phyloP scores from a whole-genome alignment of 78 protist genomes.

The slime mould (Dictyostelium discoideum) region DNA sequence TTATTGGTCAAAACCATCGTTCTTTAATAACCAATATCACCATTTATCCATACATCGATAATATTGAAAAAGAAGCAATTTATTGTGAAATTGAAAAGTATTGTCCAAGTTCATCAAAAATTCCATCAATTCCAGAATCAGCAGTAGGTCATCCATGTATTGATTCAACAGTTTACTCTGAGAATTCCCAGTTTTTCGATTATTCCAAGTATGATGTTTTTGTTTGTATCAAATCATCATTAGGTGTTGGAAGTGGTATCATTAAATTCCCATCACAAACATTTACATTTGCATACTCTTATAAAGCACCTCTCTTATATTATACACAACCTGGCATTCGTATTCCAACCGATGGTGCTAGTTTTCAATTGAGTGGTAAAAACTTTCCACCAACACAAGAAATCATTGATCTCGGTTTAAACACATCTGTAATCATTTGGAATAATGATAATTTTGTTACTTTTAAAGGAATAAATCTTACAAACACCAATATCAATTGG shows the following conservation, averaged over 20 bases:
- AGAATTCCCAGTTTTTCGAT: not conserved
- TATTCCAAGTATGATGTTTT: not conserved
- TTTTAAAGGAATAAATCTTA: not conserved
- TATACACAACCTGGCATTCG: not conserved
- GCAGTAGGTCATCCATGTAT: slow-evolving; percentile 1
- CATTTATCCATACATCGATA: not conserved
- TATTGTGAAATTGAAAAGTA: not conserved
- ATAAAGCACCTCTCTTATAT: not conserved
- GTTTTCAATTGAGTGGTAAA: not conserved
- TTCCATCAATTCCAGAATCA: not conserved
- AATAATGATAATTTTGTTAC: not conserved
- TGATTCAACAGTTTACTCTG: not conserved
- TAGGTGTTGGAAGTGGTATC: not conserved
- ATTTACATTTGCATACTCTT: not conserved
- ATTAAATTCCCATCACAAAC: not conserved
- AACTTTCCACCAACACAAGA: slow-evolving; percentile 6
- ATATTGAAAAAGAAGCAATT: not conserved
- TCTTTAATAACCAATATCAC: not conserved
- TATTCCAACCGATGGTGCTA: not conserved
- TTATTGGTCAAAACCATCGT: not conserved
- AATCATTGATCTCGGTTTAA: not conserved
- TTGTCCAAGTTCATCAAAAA: not conserved
- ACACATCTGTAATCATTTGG: not conserved
- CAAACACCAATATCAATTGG: not conserved
- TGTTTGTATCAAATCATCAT: not conserved